phyloP scores from a whole-genome alignment of 768 basidiomycete genomes.

The Lentinula lateritia region DNA sequence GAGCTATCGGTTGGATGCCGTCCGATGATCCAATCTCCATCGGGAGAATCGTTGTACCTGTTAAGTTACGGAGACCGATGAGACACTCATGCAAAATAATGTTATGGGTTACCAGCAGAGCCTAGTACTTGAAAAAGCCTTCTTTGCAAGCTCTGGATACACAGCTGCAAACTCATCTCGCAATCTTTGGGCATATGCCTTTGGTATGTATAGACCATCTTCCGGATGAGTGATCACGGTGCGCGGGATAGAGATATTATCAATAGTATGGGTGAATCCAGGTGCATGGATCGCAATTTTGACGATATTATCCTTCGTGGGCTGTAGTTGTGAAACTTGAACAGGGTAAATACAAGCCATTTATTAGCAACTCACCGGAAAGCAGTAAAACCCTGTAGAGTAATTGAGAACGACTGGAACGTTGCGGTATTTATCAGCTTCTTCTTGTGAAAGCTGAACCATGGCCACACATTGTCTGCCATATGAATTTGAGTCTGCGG shows the following conservation, averaged over 20 bases:
- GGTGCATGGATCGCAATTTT: constrained; percentile 76
- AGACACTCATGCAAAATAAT: not conserved
- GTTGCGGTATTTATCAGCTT: constrained; percentile 53
- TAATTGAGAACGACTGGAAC: constrained; percentile 75
- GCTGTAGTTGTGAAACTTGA: constrained; percentile 33
- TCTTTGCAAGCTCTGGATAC: constrained; percentile 75
- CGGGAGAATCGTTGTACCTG: constrained; percentile 88
- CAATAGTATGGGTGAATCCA: constrained; percentile 56
- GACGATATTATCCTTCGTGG: constrained; percentile 60
- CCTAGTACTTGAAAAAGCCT: constrained; percentile 66
- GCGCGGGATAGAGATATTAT: constrained; percentile 66
- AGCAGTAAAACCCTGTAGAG: constrained; percentile 70
- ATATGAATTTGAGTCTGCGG: not conserved
- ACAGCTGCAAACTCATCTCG: constrained; percentile 47
- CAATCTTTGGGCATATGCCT: constrained; percentile 40
- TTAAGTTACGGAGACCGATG: not conserved
- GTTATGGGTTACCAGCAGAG: constrained; percentile 73
- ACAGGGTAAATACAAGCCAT: not conserved
- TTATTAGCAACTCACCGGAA: constrained; percentile 53
- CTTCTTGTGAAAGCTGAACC: constrained; percentile 68
- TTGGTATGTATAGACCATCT: constrained; percentile 64
- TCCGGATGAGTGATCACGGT: constrained; percentile 60
- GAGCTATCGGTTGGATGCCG: constrained; percentile 49
- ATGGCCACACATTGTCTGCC: constrained; percentile 74
- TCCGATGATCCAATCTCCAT: constrained; percentile 89